Percentiles rank a stretch among this genome's conserved stretches.
Evolutionary conservation across 116 monocot species (phyloP).

Genomic region (Phalaenopsis hybrid): DNA sequence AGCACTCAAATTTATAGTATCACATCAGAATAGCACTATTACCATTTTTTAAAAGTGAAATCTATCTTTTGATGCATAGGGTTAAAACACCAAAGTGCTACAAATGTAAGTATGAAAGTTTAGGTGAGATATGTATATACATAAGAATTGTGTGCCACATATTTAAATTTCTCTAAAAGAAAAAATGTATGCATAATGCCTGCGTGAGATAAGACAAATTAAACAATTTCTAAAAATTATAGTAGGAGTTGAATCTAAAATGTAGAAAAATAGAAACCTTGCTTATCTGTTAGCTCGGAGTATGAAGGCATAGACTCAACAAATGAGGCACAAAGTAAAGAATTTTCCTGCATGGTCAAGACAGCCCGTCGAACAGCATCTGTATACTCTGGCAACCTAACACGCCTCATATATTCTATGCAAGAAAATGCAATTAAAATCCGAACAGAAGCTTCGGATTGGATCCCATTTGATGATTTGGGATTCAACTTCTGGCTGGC

Average conservation of each 20-base stretch:
- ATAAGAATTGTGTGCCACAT: too few species aligned
- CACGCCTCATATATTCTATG: constrained; percentile 79
- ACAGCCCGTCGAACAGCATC: constrained; percentile 70
- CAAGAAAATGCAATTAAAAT: constrained; percentile 87
- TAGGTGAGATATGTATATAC: too few species aligned
- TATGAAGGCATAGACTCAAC: constrained; percentile 81
- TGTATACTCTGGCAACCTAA: constrained; percentile 80
- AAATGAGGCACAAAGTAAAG: constrained; percentile 29
- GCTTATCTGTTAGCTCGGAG: constrained; percentile 45
- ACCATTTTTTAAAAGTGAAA: too few species aligned
- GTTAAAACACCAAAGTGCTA: too few species aligned
- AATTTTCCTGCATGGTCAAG: constrained; percentile 63
- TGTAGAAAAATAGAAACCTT: constrained; percentile 28
- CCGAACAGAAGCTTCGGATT: constrained; percentile 32
- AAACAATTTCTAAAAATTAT: neutral
- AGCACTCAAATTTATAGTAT: too few species aligned
- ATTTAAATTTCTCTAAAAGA: too few species aligned
- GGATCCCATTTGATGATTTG: constrained; percentile 19
- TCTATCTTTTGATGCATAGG: too few species aligned
- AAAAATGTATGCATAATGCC: neutral
- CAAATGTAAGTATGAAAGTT: too few species aligned
- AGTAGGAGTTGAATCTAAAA: neutral
- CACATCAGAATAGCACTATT: too few species aligned
- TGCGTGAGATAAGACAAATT: neutral
- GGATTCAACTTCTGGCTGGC: constrained; percentile 51